A percentile compares a stretch with the other conserved stretches of the same genome.
These are phyloP conservation scores for Colletotrichum echinochloae DNA, from an alignment of 2,329 filamentous ascomycete genomes.

Conservation along the genomic window DNA sequence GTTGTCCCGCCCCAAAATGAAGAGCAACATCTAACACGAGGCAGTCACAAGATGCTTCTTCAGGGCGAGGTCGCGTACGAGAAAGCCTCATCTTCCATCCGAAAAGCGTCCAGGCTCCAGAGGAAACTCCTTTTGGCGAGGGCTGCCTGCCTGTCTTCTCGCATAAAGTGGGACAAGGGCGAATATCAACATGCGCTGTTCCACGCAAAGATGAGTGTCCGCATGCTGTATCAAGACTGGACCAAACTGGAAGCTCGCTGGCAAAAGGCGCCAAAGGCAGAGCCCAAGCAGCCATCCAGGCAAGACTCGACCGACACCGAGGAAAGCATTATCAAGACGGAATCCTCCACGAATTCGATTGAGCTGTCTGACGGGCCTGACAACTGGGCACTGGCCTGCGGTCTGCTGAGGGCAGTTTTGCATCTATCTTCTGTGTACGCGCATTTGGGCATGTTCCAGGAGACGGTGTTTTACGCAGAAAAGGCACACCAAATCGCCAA, in stretches of 20 bases:
- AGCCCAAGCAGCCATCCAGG: neutral
- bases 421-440: slow-evolving; percentile 84
- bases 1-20: slow-evolving; percentile 37
- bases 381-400: slow-evolving; percentile 84
- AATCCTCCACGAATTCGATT: slow-evolving; percentile 49
- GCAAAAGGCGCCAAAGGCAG: slow-evolving; percentile 45
- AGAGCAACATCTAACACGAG: slow-evolving; percentile 10
- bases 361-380: slow-evolving; percentile 64
- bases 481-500: slow-evolving; percentile 83
- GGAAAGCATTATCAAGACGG: slow-evolving; percentile 8
- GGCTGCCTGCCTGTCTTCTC: slow-evolving; percentile 73
- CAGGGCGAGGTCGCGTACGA: slow-evolving; percentile 34
- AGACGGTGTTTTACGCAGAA: slow-evolving; percentile 89
- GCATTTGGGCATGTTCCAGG: slow-evolving; percentile 86
- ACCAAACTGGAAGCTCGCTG: slow-evolving; percentile 57
- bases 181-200: slow-evolving; percentile 68
- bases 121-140: slow-evolving; percentile 66
- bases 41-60: slow-evolving; percentile 34
- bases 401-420: slow-evolving; percentile 77
- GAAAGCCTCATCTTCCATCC: slow-evolving; percentile 23
- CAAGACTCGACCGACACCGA: slow-evolving; percentile 26
- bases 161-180: slow-evolving; percentile 72
- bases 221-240: slow-evolving; percentile 68
- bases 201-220: slow-evolving; percentile 68
- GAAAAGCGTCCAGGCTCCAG: slow-evolving; percentile 43